Base-by-base conservation (phyloP, 495 filamentous ascomycete genomes). In the Xylaria telfairii region DNA sequence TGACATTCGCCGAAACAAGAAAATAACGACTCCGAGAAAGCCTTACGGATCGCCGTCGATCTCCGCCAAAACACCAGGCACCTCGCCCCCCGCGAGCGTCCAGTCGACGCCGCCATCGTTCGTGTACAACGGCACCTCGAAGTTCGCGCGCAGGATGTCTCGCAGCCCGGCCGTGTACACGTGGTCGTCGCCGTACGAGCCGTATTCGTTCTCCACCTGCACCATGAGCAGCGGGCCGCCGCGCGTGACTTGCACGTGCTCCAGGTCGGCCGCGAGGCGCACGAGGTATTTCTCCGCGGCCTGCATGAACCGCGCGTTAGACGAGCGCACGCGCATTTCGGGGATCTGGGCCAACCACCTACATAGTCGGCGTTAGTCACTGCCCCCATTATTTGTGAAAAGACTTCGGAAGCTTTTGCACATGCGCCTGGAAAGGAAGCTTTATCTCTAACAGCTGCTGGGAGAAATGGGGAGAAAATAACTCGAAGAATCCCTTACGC, bases 181-280 rank as follows among this genome's bases (percentile, higher is more conserved):
- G 47, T 84, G 81, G 61, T 86, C 76, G 41, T 67, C 72, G 0
- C 83, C 83, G 49, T 81, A 85, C 37, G 79, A 83, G 4, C 84
- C 84, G 66, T 86, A 86, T 65, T 86, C 84, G 63, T 86, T 86
- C 67, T 86, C 84, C 21, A 85, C 78, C 66, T 86, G 84, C 12
- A 83, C 78, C 82, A 85, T 83, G 21, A 86, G 49, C 21, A 86
- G 76, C 6, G 83, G 83, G 9, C 84, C 84, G 4, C 82, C 83
- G 1, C 80, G 69, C 19, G 76, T 81, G 26, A 81, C 71, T 60
- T 80, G 78, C 34, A 83, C 68, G n/a, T 73, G 61, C 34, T 49
- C 5, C 21, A 85, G 51, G 32, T 82, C 80, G 4, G 67, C 61
- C 7, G 82, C 82, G 4, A 85, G 77, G 32, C 75, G 68, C 9